A percentile compares a stretch with the other conserved stretches of the same genome.
These are phyloP conservation scores for Scortechinia acanthostroma DNA, from an alignment of 2,329 filamentous ascomycete genomes.

Conservation along the genomic window DNA sequence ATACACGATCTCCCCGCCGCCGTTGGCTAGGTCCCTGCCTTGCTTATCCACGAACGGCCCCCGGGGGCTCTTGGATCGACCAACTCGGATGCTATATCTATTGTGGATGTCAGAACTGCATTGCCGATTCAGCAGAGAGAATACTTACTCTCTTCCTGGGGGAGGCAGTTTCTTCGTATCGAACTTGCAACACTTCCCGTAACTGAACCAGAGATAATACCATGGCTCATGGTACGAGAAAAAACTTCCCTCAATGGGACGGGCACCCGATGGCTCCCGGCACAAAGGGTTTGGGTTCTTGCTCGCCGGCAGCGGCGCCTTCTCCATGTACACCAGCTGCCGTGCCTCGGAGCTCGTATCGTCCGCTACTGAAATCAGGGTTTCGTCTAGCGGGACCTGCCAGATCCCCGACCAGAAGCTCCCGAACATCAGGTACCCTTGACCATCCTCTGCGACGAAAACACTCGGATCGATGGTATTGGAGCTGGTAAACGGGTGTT, in stretches of 20 bases:
- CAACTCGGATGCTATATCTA: conserved; percentile 21
- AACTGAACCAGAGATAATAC: conserved; percentile 28
- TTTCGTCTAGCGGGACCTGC: conserved; percentile 18
- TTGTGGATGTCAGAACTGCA: no score
- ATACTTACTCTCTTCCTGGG: neutral
- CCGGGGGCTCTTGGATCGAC: conserved; percentile 16
- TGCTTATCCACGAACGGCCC: conserved; percentile 23
- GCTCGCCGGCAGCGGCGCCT: neutral
- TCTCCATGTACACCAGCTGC: conserved; percentile 15
- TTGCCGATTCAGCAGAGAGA: no score
- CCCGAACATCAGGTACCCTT: conserved; percentile 20
- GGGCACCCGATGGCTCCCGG: conserved; percentile 3
- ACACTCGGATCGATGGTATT: conserved; percentile 23
- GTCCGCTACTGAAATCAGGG: conserved; percentile 16
- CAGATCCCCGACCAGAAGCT: conserved; percentile 25
- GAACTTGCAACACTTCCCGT: conserved; percentile 24
- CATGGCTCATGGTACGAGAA: conserved; percentile 21
- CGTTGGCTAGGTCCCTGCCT: conserved; percentile 13
- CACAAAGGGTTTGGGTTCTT: neutral
- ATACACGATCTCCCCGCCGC: conserved; percentile 22
- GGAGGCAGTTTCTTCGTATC: conserved; percentile 1
- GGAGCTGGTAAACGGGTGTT: conserved; percentile 19
- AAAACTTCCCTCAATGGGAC: conserved; percentile 21
- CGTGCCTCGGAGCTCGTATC: conserved; percentile 11
- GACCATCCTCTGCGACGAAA: conserved; percentile 13